Conservation (phyloP, 352 stramenopile genomes). For the Phytophthora pistaciae region DNA sequence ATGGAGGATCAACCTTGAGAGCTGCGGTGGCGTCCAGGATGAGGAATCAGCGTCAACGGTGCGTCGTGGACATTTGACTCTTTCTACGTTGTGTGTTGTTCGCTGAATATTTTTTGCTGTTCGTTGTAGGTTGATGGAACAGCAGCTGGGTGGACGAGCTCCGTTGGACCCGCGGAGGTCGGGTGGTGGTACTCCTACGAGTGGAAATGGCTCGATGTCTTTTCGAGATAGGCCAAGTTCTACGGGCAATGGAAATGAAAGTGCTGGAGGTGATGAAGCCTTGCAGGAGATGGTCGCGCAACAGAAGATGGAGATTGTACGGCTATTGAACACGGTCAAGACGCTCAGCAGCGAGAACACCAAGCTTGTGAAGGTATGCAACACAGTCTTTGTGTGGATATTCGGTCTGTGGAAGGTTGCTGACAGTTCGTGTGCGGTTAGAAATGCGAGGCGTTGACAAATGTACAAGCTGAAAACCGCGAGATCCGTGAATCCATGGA, state of each 20-base stretch:
- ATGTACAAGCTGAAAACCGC: constrained; percentile 78
- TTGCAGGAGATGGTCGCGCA: constrained; percentile 69
- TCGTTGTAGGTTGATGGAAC: constrained; percentile 88
- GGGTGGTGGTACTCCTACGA: constrained; percentile 19
- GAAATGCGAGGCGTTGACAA: constrained; percentile 83
- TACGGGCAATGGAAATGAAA: constrained; percentile 2
- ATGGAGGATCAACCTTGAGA: constrained; percentile 79
- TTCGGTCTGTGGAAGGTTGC: background rate
- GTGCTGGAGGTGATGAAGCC: constrained; percentile 39
- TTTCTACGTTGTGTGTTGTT: no score
- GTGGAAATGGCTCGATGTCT: constrained; percentile 11
- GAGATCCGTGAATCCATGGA: constrained; percentile 87
- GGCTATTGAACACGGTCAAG: constrained; percentile 86
- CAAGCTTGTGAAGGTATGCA: constrained; percentile 71
- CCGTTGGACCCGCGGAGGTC: constrained; percentile 42
- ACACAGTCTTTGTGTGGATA: no score
- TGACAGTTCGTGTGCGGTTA: constrained; percentile 21
- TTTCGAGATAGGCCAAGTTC: constrained; percentile 27
- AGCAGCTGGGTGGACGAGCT: constrained; percentile 66
- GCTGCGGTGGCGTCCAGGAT: constrained; percentile 84
- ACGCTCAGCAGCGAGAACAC: constrained; percentile 88
- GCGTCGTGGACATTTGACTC: no score
- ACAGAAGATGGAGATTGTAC: constrained; percentile 87
- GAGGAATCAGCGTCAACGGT: constrained; percentile 83
- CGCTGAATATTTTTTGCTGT: no score